phyloP scores from a whole-genome alignment of 2,329 filamentous ascomycete genomes.

The Penicillium olsonii region DNA sequence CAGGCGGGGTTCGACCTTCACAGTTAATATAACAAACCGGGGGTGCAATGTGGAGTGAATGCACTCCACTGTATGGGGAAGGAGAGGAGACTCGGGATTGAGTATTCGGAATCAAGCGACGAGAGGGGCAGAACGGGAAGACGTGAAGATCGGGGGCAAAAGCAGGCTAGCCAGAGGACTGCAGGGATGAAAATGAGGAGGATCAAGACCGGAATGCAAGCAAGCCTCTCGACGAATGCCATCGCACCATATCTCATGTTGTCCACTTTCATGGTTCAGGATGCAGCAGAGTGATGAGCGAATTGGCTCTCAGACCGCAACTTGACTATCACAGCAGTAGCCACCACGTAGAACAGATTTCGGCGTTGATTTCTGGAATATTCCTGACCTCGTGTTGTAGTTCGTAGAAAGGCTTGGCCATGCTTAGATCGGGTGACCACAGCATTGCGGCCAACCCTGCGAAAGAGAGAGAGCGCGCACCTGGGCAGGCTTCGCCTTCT shows the following conservation, averaged over 20 bases:
- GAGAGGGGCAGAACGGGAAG: neutral
- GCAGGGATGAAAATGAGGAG: constrained; percentile 4
- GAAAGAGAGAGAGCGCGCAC: too few species aligned
- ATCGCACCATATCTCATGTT: neutral
- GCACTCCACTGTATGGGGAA: neutral
- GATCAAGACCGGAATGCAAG: neutral
- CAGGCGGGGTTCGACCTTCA: neutral
- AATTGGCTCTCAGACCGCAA: neutral
- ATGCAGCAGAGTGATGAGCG: neutral
- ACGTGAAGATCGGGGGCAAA: constrained; percentile 13
- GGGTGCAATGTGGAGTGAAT: neutral
- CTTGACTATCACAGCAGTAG: neutral
- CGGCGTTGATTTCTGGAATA: constrained; percentile 13
- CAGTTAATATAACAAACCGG: neutral
- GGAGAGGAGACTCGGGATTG: neutral
- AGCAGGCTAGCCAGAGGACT: neutral
- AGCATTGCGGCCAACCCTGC: too few species aligned
- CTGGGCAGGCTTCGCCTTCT: neutral
- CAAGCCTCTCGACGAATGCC: neutral
- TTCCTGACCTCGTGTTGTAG: constrained; percentile 21
- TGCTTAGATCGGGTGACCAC: neutral
- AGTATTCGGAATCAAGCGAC: neutral
- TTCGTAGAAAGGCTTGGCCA: neutral
- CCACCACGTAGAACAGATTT: neutral
- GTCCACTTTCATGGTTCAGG: neutral